These are phyloP conservation scores for Metroxylon sagu DNA, from an alignment of 176 grass and related monocot genomes.

Conservation along the genomic window DNA sequence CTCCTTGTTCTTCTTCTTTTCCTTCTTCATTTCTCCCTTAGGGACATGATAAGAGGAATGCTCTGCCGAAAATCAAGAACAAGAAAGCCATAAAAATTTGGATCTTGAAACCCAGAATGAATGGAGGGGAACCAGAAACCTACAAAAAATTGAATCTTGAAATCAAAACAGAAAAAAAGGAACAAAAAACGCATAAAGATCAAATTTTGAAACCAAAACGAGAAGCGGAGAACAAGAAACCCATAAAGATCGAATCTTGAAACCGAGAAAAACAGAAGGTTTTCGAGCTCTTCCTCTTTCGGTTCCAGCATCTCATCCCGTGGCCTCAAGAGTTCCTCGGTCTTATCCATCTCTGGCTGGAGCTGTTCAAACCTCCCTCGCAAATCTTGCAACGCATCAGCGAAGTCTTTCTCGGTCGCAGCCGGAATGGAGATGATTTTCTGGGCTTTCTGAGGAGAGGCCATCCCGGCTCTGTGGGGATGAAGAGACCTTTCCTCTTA, in stretches of 20 bases:
- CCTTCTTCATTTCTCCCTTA: slow-evolving; percentile 41
- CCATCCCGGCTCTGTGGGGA: slow-evolving; percentile 7
- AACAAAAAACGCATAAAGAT: neutral
- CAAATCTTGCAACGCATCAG: slow-evolving; percentile 45
- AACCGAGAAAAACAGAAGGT: neutral
- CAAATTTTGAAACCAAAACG: neutral
- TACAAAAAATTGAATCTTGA: too few relatives aligned
- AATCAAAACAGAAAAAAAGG: too few relatives aligned
- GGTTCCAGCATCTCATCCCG: slow-evolving; percentile 53
- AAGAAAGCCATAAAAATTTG: neutral
- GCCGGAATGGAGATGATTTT: slow-evolving; percentile 10
- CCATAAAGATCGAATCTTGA: too few relatives aligned
- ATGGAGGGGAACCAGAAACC: too few relatives aligned
- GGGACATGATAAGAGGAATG: slow-evolving; percentile 45
- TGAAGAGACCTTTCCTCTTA: slow-evolving; percentile 7
- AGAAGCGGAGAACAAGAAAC: neutral
- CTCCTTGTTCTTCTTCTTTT: slow-evolving; percentile 46
- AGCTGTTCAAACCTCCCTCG: slow-evolving; percentile 59
- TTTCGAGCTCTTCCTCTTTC: slow-evolving; percentile 74
- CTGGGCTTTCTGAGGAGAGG: slow-evolving; percentile 29
- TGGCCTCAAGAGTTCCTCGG: slow-evolving; percentile 63
- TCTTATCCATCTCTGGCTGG: slow-evolving; percentile 66
- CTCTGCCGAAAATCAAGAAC: slow-evolving; percentile 32
- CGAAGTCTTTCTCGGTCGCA: neutral
- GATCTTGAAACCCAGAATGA: too few relatives aligned